Percentiles rank a stretch among this genome's conserved stretches.
These are phyloP conservation scores for Xerocomus nothofagi DNA, from an alignment of 1,284 basidiomycete genomes.

Conservation along the genomic window DNA sequence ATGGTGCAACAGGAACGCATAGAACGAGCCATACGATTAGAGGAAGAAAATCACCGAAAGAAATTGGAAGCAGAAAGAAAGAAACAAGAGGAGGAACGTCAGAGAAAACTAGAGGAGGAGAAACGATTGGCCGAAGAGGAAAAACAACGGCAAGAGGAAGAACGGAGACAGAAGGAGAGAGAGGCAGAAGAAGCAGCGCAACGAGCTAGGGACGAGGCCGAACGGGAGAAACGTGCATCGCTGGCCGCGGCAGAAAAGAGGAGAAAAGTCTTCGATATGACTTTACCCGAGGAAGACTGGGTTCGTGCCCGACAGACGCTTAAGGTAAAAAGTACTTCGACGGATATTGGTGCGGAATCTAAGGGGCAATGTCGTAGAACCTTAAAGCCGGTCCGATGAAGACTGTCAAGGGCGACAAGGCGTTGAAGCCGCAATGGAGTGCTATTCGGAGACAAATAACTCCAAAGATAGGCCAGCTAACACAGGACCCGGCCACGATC, in stretches of 20 bases:
- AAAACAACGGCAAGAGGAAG: slow-evolving; percentile 33
- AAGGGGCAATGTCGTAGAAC: slow-evolving; percentile 39
- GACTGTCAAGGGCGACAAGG: slow-evolving; percentile 64
- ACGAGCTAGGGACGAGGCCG: slow-evolving; percentile 32
- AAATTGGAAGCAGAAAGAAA: slow-evolving; percentile 53
- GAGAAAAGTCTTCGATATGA: slow-evolving; percentile 46
- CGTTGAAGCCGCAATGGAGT: slow-evolving; percentile 56
- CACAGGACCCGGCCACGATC: slow-evolving; percentile 75
- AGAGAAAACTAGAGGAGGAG: slow-evolving; percentile 42
- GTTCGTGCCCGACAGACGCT: slow-evolving; percentile 58
- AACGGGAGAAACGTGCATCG: slow-evolving; percentile 34
- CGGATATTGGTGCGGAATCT: slow-evolving; percentile 25
- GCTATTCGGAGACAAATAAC: slow-evolving; percentile 82
- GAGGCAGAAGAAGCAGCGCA: slow-evolving; percentile 43
- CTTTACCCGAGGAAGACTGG: slow-evolving; percentile 68
- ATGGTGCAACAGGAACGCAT: slow-evolving; percentile 55
- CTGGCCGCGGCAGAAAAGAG: slow-evolving; percentile 32
- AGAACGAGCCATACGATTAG: slow-evolving; percentile 60
- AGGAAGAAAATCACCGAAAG: slow-evolving; percentile 60
- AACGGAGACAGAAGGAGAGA: slow-evolving; percentile 39
- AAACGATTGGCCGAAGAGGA: slow-evolving; percentile 36
- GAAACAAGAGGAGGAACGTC: slow-evolving; percentile 45
- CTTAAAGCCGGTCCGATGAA: slow-evolving; percentile 80
- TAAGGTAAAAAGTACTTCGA: slow-evolving; percentile 42
- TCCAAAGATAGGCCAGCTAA: slow-evolving; percentile 90